A percentile compares a stretch with the other conserved stretches of the same genome.
These are phyloP conservation scores for Penicillium decumbens DNA, from an alignment of 2,329 filamentous ascomycete genomes.

Conservation along the genomic window DNA sequence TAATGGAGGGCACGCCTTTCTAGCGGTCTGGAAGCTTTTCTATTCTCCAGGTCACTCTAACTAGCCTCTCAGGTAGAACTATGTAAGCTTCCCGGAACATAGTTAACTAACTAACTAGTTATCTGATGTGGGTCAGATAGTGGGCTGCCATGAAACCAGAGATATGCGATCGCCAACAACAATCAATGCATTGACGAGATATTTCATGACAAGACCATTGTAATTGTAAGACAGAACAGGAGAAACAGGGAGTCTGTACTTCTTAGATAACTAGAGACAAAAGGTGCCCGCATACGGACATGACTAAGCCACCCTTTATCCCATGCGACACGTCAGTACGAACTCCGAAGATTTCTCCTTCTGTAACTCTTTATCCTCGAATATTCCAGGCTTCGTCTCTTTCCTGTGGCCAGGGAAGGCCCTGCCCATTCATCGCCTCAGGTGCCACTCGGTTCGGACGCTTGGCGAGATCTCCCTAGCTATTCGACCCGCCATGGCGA, in stretches of 20 bases:
- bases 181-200: not conserved
- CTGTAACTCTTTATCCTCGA: not conserved
- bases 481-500: conserved; percentile 27
- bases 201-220: not conserved
- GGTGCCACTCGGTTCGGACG: not conserved
- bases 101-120: too few species aligned
- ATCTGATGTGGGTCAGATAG: conserved; percentile 3
- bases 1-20: not conserved
- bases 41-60: not conserved
- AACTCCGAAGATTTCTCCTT: not conserved
- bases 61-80: not conserved
- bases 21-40: conserved; percentile 7
- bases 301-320: conserved; percentile 14
- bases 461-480: conserved; percentile 3
- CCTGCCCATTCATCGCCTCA: not conserved
- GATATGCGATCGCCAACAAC: not conserved
- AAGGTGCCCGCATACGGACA: conserved; percentile 12
- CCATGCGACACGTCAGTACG: conserved; percentile 1
- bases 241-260: not conserved
- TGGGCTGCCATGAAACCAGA: not conserved
- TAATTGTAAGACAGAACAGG: not conserved
- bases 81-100: conserved; percentile 1
- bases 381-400: not conserved
- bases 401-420: not conserved
- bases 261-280: not conserved